Conservation (phyloP, 1,139 yeast species). For the Geotrichum europaeum region DNA sequence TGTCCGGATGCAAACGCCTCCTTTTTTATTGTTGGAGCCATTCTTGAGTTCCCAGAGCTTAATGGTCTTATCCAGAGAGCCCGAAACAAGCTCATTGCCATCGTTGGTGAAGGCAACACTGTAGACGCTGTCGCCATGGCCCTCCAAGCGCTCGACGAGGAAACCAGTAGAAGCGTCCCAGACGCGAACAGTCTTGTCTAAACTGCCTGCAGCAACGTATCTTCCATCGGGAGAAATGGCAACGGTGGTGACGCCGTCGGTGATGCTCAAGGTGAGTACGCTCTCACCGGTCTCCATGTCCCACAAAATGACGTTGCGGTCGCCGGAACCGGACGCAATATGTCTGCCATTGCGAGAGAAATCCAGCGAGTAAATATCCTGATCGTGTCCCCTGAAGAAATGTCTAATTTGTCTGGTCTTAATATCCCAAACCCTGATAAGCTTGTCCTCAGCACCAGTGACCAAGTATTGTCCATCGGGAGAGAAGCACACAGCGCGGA, state of each 20-base stretch:
- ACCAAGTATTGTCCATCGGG: constrained; percentile 95
- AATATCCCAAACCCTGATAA: constrained; percentile 98
- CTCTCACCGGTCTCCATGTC: constrained; percentile 34
- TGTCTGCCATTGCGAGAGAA: constrained; percentile 88
- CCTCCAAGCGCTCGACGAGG: constrained; percentile 89
- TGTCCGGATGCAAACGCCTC: constrained; percentile 72
- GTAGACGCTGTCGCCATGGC: constrained; percentile 94
- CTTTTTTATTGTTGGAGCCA: constrained; percentile 28
- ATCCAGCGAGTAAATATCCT: constrained; percentile 90
- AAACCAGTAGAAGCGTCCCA: constrained; percentile 94
- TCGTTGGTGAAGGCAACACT: constrained; percentile 92
- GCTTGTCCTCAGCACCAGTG: constrained; percentile 96
- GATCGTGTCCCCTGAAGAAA: constrained; percentile 92
- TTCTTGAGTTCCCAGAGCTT: constrained; percentile 69
- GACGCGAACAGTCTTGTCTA: constrained; percentile 90
- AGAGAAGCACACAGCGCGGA: constrained; percentile 90
- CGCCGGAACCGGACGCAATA: constrained; percentile 90
- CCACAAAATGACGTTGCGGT: constrained; percentile 95
- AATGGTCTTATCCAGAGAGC: constrained; percentile 92
- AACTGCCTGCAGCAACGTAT: constrained; percentile 91
- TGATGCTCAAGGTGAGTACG: constrained; percentile 48
- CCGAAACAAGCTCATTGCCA: constrained; percentile 89
- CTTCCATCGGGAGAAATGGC: constrained; percentile 66
- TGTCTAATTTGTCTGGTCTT: constrained; percentile 80
- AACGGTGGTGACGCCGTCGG: constrained; percentile 76